Evolutionary conservation across 2,329 filamentous ascomycete genomes (phyloP).

Genomic region (Epichloe hybrida): DNA sequence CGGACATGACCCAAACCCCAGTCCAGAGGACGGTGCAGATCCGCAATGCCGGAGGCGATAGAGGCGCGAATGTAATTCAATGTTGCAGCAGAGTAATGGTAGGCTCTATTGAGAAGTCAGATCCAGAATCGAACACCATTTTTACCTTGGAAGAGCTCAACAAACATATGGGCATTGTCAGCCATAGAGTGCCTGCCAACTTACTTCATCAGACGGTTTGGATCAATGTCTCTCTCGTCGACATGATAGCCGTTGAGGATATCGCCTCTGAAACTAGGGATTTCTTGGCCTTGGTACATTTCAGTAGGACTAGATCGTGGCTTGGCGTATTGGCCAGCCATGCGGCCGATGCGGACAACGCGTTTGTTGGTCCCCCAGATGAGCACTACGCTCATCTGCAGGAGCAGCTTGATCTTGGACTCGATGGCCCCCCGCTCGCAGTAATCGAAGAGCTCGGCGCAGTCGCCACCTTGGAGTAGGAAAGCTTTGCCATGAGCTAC

Average conservation of each 20-base stretch:
- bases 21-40: constrained; percentile 84
- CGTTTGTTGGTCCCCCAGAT: constrained; percentile 75
- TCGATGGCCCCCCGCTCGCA: constrained; percentile 80
- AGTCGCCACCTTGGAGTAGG: constrained; percentile 90
- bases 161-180: too few relatives aligned
- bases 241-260: constrained; percentile 82
- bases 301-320: constrained; percentile 83
- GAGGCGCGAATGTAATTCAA: constrained; percentile 85
- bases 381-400: constrained; percentile 93
- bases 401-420: constrained; percentile 87
- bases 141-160: not conserved
- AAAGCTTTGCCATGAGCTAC: constrained; percentile 87
- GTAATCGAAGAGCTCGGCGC: constrained; percentile 94
- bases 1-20: constrained; percentile 89
- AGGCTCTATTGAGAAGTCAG: constrained; percentile 44
- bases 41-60: constrained; percentile 76
- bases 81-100: constrained; percentile 90
- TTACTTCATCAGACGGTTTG: constrained; percentile 62
- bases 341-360: constrained; percentile 86
- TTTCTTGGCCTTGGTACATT: constrained; percentile 61
- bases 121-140: not conserved
- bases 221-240: constrained; percentile 68
- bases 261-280: constrained; percentile 86
- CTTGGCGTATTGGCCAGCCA: constrained; percentile 97
- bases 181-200: constrained; percentile 7